Evolutionary conservation across 495 filamentous ascomycete species (phyloP).

Genomic region (Talaromyces adpressus): DNA sequence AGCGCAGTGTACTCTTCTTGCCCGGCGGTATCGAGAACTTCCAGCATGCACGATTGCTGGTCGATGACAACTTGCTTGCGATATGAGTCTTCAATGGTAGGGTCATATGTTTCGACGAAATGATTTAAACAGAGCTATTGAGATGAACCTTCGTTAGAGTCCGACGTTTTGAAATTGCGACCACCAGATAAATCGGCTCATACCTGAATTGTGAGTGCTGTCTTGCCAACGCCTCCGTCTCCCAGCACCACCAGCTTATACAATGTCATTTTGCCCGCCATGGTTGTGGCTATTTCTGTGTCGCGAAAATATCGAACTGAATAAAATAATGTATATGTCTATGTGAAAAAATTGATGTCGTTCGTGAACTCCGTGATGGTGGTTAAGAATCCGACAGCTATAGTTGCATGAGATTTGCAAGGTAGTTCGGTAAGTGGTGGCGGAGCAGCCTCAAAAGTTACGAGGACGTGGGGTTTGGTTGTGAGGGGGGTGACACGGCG

Average conservation of each 20-base stretch:
- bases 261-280: conserved; percentile 86
- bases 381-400: not conserved
- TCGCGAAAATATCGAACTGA: not conserved
- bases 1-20: conserved; percentile 98
- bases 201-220: conserved; percentile 94
- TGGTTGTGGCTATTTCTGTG: conserved; percentile 17
- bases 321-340: not conserved
- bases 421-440: not conserved
- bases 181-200: conserved; percentile 23
- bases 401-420: not conserved
- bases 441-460: not conserved
- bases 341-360: not conserved
- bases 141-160: conserved; percentile 10
- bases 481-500: conserved; percentile 2
- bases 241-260: conserved; percentile 99
- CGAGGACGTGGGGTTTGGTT: not conserved
- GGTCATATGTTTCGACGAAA: conserved; percentile 87
- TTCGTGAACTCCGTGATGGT: not conserved
- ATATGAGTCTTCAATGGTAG: conserved; percentile 95
- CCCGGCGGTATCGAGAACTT: conserved; percentile 97
- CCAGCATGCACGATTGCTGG: conserved; percentile 93
- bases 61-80: conserved; percentile 98
- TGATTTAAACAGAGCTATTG: conserved; percentile 66
- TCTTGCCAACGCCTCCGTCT: conserved; percentile 91
- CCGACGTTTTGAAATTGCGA: conserved; percentile 2